phyloP scores from a whole-genome alignment of 2,329 filamentous ascomycete species.

The Onygenales sp. region DNA sequence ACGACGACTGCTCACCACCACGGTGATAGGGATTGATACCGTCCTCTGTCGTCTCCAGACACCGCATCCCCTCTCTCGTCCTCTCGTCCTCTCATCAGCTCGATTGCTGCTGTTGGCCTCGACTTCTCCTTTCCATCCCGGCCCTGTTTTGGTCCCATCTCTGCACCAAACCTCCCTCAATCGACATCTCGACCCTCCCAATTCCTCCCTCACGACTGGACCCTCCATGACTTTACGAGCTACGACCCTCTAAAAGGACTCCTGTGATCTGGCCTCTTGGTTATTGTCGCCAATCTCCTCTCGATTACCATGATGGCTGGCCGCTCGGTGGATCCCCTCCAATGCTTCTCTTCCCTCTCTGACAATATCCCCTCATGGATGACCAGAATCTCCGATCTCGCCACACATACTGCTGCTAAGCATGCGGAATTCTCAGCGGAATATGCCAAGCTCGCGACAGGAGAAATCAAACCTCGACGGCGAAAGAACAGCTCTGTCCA shows the following conservation, averaged over 20 bases:
- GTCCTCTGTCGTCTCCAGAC: no score
- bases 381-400: constrained; percentile 31
- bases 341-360: constrained; percentile 35
- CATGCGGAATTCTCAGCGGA: constrained; percentile 35
- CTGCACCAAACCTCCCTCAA: not conserved
- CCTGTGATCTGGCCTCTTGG: not conserved
- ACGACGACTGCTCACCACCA: no score
- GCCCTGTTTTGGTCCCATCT: no score
- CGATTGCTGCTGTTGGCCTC: no score
- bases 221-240: constrained; percentile 8
- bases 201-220: not conserved
- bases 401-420: constrained; percentile 29
- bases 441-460: constrained; percentile 25
- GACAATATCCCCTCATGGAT: constrained; percentile 39
- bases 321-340: constrained; percentile 30
- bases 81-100: no score
- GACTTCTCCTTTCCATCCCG: no score
- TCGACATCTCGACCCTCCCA: not conserved
- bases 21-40: no score
- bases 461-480: constrained; percentile 18
- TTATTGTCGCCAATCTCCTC: constrained; percentile 2
- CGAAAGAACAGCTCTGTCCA: constrained; percentile 34
- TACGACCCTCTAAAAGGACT: constrained; percentile 4
- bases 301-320: constrained; percentile 3
- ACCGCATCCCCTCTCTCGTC: no score